A percentile compares a stretch with the other conserved stretches of the same genome.
Conservation (phyloP, 306 rosid genomes). For the Castanospermum australe region DNA sequence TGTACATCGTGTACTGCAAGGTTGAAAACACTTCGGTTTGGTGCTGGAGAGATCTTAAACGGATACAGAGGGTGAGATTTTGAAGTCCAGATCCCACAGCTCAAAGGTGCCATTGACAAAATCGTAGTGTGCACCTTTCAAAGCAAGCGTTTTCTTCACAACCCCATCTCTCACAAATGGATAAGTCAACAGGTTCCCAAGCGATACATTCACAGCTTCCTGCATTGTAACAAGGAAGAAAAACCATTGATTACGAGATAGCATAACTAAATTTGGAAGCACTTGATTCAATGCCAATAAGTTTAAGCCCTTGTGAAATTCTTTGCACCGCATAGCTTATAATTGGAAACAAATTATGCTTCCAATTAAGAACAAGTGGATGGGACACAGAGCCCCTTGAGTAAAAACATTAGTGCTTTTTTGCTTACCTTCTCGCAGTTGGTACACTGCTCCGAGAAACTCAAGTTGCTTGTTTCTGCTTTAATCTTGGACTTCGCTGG, state of each 20-base stretch:
- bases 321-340: not conserved
- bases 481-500: slow-evolving; percentile 69
- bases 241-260: not conserved
- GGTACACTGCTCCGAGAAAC: slow-evolving; percentile 72
- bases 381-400: not conserved
- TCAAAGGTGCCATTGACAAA: slow-evolving; percentile 74
- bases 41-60: slow-evolving; percentile 9
- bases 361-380: not conserved
- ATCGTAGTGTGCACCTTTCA: slow-evolving; percentile 86
- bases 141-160: slow-evolving; percentile 50
- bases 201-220: slow-evolving; percentile 98
- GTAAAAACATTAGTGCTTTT: not conserved
- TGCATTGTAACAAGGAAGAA: slow-evolving; percentile 27
- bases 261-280: not conserved
- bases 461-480: slow-evolving; percentile 28
- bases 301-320: not conserved
- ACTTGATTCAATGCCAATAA: not conserved
- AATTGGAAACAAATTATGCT: not conserved
- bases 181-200: slow-evolving; percentile 77
- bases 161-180: slow-evolving; percentile 76
- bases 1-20: not conserved
- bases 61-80: slow-evolving; percentile 39
- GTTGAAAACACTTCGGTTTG: not conserved
- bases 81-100: slow-evolving; percentile 81
- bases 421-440: slow-evolving; percentile 76